Evolutionary conservation across 2,329 filamentous ascomycete species (phyloP).

Genomic region (Byssochlamys sp.): DNA sequence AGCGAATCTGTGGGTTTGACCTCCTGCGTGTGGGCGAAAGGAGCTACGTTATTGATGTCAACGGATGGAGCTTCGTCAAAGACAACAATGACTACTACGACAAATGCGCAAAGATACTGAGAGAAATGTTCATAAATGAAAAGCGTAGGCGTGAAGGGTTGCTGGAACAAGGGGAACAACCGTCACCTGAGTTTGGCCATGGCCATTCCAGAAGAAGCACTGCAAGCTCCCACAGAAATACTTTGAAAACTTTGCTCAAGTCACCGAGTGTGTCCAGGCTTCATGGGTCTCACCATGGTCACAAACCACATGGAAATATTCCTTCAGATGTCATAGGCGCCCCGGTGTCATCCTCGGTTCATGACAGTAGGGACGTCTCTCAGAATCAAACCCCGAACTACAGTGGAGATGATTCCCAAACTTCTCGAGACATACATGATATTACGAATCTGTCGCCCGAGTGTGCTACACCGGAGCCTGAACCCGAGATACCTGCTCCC

Average conservation of each 20-base stretch:
- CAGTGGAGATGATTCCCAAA: constrained; percentile 14
- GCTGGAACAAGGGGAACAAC: constrained; percentile 24
- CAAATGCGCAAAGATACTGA: constrained; percentile 74
- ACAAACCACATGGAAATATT: constrained; percentile 31
- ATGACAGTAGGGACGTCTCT: constrained; percentile 20
- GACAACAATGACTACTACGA: constrained; percentile 99
- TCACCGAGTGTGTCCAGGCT: constrained; percentile 57
- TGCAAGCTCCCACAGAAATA: constrained; percentile 36
- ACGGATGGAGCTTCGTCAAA: constrained; percentile 99
- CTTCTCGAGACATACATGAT: constrained; percentile 8
- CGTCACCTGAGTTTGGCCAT: constrained; percentile 20
- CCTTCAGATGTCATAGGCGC: constrained; percentile 36
- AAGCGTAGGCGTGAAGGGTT: constrained; percentile 38
- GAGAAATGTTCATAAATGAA: constrained; percentile 78
- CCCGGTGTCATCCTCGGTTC: constrained; percentile 23
- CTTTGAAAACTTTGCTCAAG: constrained; percentile 52
- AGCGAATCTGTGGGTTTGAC: constrained; percentile 92
- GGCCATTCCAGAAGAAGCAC: constrained; percentile 27
- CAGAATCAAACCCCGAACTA: constrained; percentile 9
- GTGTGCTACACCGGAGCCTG: constrained; percentile 16
- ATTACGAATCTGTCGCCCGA: constrained; percentile 17
- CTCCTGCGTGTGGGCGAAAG: constrained; percentile 76
- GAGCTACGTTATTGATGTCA: constrained; percentile 97
- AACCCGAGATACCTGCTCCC: constrained; percentile 18
- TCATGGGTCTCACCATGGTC: constrained; percentile 36